phyloP scores from a whole-genome alignment of 345 rosid species.

The Erodium maritimum region DNA sequence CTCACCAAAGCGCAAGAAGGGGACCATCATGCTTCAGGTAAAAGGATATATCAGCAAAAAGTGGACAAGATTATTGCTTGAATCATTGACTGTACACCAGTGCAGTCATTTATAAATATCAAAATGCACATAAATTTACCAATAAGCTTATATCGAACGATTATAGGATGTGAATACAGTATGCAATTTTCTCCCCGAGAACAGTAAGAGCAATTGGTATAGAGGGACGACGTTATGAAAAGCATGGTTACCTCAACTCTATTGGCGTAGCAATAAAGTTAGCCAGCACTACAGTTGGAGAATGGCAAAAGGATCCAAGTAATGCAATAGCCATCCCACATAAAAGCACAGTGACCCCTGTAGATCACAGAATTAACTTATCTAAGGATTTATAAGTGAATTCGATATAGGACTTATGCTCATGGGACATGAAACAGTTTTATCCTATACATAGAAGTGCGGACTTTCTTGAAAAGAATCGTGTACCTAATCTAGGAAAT shows the following conservation, averaged over 20 bases:
- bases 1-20: constrained; percentile 93
- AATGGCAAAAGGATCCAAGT: constrained; percentile 64
- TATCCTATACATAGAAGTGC: no score
- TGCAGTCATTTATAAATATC: no score
- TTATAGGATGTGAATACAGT: no score
- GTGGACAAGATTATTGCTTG: not conserved
- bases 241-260: constrained; percentile 51
- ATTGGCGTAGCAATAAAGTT: constrained; percentile 82
- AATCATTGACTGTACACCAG: no score
- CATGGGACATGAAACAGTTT: no score
- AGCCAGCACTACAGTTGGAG: constrained; percentile 76
- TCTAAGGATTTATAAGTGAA: not conserved
- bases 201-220: not conserved
- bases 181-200: not conserved
- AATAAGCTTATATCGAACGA: no score
- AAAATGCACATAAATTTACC: no score
- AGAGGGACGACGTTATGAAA: constrained; percentile 1
- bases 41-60: constrained; percentile 8
- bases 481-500: no score
- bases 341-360: constrained; percentile 78
- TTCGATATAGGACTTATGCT: no score
- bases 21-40: constrained; percentile 57
- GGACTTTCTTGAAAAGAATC: no score
- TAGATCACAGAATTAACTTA: constrained; percentile 6
- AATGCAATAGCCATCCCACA: constrained; percentile 75